phyloP scores from a whole-genome alignment of 106 monocot genomes.

The Ottelia alismoides region DNA sequence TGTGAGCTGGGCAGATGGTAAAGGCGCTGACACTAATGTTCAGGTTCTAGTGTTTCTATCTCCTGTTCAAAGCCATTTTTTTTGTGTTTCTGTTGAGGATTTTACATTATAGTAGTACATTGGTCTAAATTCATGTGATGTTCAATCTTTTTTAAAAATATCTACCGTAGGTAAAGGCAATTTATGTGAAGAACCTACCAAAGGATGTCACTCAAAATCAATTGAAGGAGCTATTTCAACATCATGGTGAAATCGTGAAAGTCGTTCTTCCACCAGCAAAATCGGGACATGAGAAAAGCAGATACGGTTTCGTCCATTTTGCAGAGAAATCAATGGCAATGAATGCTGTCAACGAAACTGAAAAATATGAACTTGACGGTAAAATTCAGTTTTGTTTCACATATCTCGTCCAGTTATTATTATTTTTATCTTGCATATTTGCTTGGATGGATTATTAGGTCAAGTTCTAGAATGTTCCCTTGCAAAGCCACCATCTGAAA shows the following conservation, averaged over 20 bases:
- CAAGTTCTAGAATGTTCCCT: constrained; percentile 82
- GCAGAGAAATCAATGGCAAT: constrained; percentile 56
- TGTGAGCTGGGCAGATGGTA: constrained; percentile 91
- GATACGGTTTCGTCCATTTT: constrained; percentile 96
- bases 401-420: no score
- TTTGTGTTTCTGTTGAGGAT: neutral
- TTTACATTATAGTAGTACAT: neutral
- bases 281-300: constrained; percentile 64
- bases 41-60: constrained; percentile 37
- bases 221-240: constrained; percentile 69
- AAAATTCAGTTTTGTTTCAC: constrained; percentile 2
- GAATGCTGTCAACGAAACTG: constrained; percentile 76
- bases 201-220: constrained; percentile 70
- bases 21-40: constrained; percentile 47
- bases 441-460: constrained; percentile 20
- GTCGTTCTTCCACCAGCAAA: constrained; percentile 78
- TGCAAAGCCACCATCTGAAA: constrained; percentile 84
- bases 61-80: neutral
- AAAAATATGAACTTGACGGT: constrained; percentile 94
- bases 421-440: no score
- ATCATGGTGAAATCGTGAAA: constrained; percentile 76
- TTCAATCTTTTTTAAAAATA: neutral
- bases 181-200: constrained; percentile 93
- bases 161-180: constrained; percentile 56
- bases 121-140: neutral